phyloP scores from a whole-genome alignment of 805 yeast genomes.

The Wickerhamomyces hampshirensis region DNA sequence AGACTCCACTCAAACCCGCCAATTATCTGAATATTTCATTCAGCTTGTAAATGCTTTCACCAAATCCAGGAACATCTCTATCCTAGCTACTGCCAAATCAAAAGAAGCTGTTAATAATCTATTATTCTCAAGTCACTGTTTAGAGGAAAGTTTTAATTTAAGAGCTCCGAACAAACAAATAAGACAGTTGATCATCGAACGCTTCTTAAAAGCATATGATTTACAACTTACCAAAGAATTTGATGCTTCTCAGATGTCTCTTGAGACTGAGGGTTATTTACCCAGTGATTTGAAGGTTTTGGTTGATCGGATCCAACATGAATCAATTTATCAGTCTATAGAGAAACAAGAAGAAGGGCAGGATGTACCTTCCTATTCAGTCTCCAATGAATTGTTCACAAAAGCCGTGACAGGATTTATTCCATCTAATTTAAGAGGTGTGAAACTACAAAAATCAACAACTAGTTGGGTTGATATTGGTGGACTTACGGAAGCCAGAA shows the following conservation, averaged over 20 bases:
- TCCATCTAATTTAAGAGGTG: constrained; percentile 83
- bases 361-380: constrained; percentile 1
- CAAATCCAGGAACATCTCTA: constrained; percentile 39
- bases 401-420: constrained; percentile 62
- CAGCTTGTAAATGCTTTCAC: constrained; percentile 38
- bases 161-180: constrained; percentile 65
- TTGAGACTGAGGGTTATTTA: constrained; percentile 84
- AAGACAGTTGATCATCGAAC: constrained; percentile 42
- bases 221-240: constrained; percentile 36
- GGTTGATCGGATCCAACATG: constrained; percentile 64
- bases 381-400: constrained; percentile 39
- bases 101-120: constrained; percentile 60
- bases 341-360: constrained; percentile 5
- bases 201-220: constrained; percentile 19
- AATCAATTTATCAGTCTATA: constrained; percentile 23
- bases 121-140: constrained; percentile 62
- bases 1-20: constrained; percentile 58
- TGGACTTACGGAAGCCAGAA: constrained; percentile 74
- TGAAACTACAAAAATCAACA: constrained; percentile 72
- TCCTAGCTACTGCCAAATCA: constrained; percentile 60
- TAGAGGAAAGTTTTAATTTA: constrained; percentile 58
- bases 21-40: constrained; percentile 58
- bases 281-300: constrained; percentile 76
- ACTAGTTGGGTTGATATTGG: constrained; percentile 86
- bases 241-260: constrained; percentile 45